Evolutionary conservation across 164 flowering plant genomes (phyloP).

Genomic region (Stephania yunnanensis): DNA sequence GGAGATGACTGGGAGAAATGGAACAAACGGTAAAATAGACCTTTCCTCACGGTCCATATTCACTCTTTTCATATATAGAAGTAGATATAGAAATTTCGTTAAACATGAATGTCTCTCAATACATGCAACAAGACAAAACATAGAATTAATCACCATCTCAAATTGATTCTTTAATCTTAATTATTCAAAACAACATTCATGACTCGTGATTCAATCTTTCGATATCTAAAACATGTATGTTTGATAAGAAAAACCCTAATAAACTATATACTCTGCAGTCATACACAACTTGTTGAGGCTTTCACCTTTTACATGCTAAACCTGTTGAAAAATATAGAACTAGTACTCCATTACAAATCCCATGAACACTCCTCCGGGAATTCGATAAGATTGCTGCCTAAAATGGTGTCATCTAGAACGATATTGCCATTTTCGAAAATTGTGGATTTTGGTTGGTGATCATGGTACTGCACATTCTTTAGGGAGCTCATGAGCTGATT

Average conservation of each 20-base stretch:
- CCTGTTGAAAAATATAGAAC: not conserved
- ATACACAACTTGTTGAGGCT: not conserved
- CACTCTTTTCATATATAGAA: too few relatives aligned
- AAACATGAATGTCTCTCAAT: too few relatives aligned
- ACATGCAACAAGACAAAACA: too few relatives aligned
- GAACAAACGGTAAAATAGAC: too few relatives aligned
- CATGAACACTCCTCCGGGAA: conserved; percentile 3
- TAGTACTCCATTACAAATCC: conserved; percentile 9
- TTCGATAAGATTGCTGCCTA: conserved; percentile 14
- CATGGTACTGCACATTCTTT: conserved; percentile 9
- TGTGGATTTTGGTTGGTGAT: conserved; percentile 5
- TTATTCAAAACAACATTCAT: too few relatives aligned
- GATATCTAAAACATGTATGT: too few relatives aligned
- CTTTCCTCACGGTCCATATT: too few relatives aligned
- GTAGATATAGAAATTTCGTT: too few relatives aligned
- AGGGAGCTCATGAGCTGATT: conserved; percentile 24
- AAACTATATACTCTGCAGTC: not conserved
- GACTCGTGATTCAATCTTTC: too few relatives aligned
- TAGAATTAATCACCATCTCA: too few relatives aligned
- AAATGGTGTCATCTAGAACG: not conserved
- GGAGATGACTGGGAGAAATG: too few relatives aligned
- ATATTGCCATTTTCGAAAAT: not conserved
- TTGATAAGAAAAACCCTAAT: not conserved
- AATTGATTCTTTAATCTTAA: too few relatives aligned
- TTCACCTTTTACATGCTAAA: not conserved